Evolutionary conservation across 768 basidiomycete genomes (phyloP).

Genomic region (Russula sp.): DNA sequence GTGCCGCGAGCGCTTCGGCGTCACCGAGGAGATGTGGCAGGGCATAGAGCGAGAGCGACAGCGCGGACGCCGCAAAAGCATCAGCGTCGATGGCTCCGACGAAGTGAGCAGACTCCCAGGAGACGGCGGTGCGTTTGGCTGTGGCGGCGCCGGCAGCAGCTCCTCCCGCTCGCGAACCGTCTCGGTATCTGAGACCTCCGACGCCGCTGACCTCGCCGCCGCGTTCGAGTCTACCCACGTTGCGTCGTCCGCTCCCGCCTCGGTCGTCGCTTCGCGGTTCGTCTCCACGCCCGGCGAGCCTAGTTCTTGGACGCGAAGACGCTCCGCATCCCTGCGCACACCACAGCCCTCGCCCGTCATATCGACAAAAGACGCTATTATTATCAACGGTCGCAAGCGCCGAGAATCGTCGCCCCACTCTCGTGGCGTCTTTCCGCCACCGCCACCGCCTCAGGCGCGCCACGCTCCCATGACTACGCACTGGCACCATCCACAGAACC

Average conservation of each 20-base stretch:
- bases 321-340: slow-evolving; percentile 5
- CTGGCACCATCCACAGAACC: background rate
- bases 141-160: background rate
- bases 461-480: background rate
- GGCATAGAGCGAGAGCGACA: slow-evolving; percentile 15
- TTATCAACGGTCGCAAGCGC: slow-evolving; percentile 1
- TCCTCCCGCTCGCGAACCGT: slow-evolving; percentile 13
- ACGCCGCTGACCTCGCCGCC: background rate
- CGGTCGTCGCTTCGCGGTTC: background rate
- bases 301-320: slow-evolving; percentile 5
- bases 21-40: slow-evolving; percentile 20
- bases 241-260: background rate
- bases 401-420: slow-evolving; percentile 9
- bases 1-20: slow-evolving; percentile 20
- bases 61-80: slow-evolving; percentile 15
- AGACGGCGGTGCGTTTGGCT: background rate
- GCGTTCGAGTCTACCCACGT: background rate
- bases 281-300: background rate
- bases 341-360: background rate
- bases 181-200: slow-evolving; percentile 11
- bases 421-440: background rate
- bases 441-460: background rate
- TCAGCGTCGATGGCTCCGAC: slow-evolving; percentile 9
- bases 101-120: background rate
- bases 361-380: background rate